phyloP scores from a whole-genome alignment of 1,284 basidiomycete genomes.

The Cerioporus squamosus region DNA sequence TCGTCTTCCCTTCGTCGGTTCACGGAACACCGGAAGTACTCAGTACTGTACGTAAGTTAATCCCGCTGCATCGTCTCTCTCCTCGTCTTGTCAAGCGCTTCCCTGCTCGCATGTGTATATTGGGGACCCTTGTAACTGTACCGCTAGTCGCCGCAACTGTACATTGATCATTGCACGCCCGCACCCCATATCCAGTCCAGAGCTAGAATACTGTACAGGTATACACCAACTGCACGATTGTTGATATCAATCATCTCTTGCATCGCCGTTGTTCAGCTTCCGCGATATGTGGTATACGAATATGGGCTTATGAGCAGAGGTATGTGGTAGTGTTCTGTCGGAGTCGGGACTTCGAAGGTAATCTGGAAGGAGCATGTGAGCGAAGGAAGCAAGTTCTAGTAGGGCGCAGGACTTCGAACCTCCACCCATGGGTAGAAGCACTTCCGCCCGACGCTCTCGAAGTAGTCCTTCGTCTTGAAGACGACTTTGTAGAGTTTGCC shows the following conservation, averaged over 20 bases:
- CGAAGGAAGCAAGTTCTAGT: not conserved
- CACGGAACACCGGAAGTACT: not conserved
- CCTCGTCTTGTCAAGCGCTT: not conserved
- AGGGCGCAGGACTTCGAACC: constrained; percentile 42
- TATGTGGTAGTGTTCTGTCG: constrained; percentile 87
- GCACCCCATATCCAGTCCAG: constrained; percentile 7
- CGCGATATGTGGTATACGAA: constrained; percentile 92
- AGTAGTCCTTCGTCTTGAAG: constrained; percentile 86
- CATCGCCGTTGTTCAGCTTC: constrained; percentile 55
- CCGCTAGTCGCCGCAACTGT: constrained; percentile 16
- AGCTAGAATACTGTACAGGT: constrained; percentile 19
- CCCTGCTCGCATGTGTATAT: constrained; percentile 11
- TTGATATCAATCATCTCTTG: not conserved
- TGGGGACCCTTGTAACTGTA: constrained; percentile 14
- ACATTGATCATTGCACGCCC: constrained; percentile 14
- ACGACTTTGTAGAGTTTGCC: constrained; percentile 81
- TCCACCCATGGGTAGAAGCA: constrained; percentile 92
- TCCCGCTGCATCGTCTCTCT: not conserved
- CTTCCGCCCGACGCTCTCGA: constrained; percentile 60
- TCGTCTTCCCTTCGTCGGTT: not conserved
- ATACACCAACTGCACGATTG: constrained; percentile 8
- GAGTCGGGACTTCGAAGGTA: constrained; percentile 70
- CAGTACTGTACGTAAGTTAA: constrained; percentile 7
- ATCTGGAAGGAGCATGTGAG: constrained; percentile 54
- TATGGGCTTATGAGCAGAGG: constrained; percentile 91